Evolutionary conservation across 805 yeast genomes (phyloP), one percentile per base, ranked within the genome.

Genomic region (Pichia membranifaciens): DNA sequence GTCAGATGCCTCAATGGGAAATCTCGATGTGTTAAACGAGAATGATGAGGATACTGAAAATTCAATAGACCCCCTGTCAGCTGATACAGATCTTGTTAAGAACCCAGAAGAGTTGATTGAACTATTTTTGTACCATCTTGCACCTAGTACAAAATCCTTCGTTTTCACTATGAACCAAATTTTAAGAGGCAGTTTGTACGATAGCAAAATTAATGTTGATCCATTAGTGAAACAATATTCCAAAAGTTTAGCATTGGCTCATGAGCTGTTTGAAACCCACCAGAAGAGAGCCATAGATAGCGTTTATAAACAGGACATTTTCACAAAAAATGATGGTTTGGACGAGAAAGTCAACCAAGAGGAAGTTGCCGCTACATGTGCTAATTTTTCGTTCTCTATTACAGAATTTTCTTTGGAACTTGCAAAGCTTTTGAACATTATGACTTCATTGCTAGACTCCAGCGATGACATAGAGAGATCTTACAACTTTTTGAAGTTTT

Each of bases 311-410:
- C 79, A 81, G 56, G 74, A 73, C 4, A 66, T 77, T 7, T 81
- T 81, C 59, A 66, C 67, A 49, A 58, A 49, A 57, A 72, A 56
- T 36, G 54, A 58, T 2, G 69, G 66, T 43, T 66, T 57, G 58
- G 61, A 64, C 22, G 62, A 71, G 36, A 75, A 72, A 50, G 72
- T 82, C 1, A 83, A 81, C 50, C 84, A 82, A 55, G 95, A 86
- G 64, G 89, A 84, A 54, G 84, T 86, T 3, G 85, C 90, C 1
- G 95, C 95, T 0, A 77, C 86, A 40, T 85, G 93, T 67, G 91
- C 90, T 1, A 84, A 86, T 59, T 86, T 86, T 58, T 73, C 90
- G 1, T 76, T 81, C 32, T 70, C 84, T 21, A 60, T 87, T 34
- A 75, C 78, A 3, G 78, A 83, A 47, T 80, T 79, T 54, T 79